Conservation (phyloP, 2,329 filamentous ascomycete species). For the Uncinocarpus reesii region DNA sequence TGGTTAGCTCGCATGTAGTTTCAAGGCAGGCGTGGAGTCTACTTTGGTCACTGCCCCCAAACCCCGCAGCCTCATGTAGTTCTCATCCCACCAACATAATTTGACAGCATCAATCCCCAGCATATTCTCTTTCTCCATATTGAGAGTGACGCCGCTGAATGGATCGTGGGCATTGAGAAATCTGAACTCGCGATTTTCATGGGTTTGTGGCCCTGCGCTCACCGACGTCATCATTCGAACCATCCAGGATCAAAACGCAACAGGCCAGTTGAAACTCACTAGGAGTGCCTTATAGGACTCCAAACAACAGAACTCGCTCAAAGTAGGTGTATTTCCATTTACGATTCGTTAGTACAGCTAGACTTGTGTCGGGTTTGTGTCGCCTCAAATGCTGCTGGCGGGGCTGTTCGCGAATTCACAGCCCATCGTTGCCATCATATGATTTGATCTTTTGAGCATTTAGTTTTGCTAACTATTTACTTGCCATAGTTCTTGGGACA, state of each 20-base stretch:
- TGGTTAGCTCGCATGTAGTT: no score
- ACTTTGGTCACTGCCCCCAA: no score
- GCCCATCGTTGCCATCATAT: background rate
- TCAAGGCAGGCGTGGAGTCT: no score
- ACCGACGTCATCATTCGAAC: slow-evolving; percentile 1
- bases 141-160: no score
- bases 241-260: background rate
- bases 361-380: no score
- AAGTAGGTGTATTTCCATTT: no score
- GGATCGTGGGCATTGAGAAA: background rate
- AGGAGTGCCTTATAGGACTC: background rate
- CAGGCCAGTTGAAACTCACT: background rate
- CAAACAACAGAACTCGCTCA: no score
- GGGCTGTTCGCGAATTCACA: background rate
- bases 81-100: no score
- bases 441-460: background rate
- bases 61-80: no score
- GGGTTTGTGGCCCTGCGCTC: background rate
- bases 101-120: no score
- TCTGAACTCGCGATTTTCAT: background rate
- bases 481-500: background rate
- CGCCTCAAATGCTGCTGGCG: background rate
- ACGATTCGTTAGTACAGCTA: no score
- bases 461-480: background rate
- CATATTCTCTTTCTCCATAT: no score